Percentiles rank a stretch among this genome's conserved stretches.
Conservation (phyloP, 169 alveolate genomes). For the Eimeria praecox region DNA sequence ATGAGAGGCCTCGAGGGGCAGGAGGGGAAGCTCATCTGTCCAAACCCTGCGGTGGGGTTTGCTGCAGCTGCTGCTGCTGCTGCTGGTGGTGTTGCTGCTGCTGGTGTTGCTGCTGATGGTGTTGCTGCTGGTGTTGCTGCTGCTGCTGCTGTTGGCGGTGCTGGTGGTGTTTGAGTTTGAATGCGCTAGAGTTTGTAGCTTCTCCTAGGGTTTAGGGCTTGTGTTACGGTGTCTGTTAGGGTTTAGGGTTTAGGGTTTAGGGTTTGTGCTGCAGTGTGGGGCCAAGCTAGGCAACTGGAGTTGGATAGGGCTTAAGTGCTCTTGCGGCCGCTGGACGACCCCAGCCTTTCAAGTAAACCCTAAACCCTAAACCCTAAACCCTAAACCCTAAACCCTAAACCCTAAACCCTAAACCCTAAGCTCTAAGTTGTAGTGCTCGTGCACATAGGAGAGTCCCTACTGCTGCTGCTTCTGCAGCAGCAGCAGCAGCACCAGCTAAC, state of each 20-base stretch:
- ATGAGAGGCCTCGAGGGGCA: conserved; percentile 68
- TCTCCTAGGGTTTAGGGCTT: neutral
- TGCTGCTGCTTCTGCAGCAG: neutral
- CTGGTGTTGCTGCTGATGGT: conserved; percentile 1
- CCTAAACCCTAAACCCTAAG: conserved; percentile 40
- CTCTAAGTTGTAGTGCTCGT: no score
- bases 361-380: conserved; percentile 32
- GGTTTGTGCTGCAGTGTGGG: conserved; percentile 62
- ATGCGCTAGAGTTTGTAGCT: no score
- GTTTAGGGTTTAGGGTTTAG: neutral
- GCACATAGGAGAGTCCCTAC: no score
- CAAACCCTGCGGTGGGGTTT: conserved; percentile 51
- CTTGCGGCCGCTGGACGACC: conserved; percentile 73
- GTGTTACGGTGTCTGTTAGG: neutral
- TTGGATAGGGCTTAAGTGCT: conserved; percentile 80
- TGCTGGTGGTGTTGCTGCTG: neutral
- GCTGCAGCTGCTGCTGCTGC: conserved; percentile 22
- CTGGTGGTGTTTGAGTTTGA: neutral
- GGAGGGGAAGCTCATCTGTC: conserved; percentile 68
- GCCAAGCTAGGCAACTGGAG: conserved; percentile 74
- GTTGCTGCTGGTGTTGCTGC: neutral
- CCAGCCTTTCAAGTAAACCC: conserved; percentile 78
- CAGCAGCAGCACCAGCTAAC: neutral
- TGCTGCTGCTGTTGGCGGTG: neutral
- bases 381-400: conserved; percentile 49